Evolutionary conservation across 306 rosid genomes (phyloP), one percentile per base, ranked within the genome.

Genomic region (Pachyrhizus erosus): DNA sequence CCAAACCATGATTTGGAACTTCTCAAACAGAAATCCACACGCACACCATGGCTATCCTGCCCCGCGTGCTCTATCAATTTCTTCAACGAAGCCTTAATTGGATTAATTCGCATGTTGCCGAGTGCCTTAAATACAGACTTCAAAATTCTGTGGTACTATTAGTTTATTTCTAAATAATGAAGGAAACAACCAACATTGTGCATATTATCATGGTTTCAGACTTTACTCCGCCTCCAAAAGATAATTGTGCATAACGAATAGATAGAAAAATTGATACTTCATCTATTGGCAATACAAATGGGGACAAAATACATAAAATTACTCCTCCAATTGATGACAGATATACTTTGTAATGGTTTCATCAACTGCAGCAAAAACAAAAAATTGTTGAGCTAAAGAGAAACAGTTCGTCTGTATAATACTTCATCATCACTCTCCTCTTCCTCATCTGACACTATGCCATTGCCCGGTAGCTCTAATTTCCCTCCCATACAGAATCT

Each of bases 401-500:
- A 89, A 72, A 96, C 98, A 62, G 90, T 93, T 78, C 91, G 87
- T 87, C 90, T 91, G 79, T 86, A 90, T 86, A 91, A 87, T 64
- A 88, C 70, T 89, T 96, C 97, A 65, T 88, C 94, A 40, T 90
- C 99, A 65, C 87, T 87, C 81, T 91, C 98, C 26, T 93, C 94
- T 79, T 93, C 97, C 78, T 89, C 93, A 76, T 95, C 98, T 1
- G 98, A 93, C 84, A 93, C 87, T 42, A 87, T 83, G 21, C 80
- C 93, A 85, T 65, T 87, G 40, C 96, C 89, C 0, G 96, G 97
- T 45, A 96, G 82, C 87, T 90, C 92, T 65, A 96, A 89, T 84
- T 86, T 93, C 84, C 99, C 96, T 62, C 99, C 99, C 96, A 92
- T 82, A 80, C 21, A 84, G 79, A 96, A 96, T 2, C 84, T 77